These are phyloP conservation scores for Tuber calosporum DNA, from an alignment of 495 filamentous ascomycete species.

Conservation along the genomic window DNA sequence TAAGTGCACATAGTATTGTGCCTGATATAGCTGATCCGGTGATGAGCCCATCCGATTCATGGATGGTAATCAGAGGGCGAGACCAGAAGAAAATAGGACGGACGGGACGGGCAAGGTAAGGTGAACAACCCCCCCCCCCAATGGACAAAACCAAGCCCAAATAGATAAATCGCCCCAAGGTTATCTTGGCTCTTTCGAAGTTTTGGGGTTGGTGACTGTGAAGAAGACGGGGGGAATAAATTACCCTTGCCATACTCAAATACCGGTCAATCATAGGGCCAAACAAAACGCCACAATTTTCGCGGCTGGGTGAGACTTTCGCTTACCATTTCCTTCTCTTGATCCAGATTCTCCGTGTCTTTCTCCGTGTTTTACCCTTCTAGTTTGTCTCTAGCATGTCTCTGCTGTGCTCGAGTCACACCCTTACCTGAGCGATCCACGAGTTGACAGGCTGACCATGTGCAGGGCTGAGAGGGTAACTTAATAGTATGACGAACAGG, in stretches of 20 bases:
- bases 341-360: background rate
- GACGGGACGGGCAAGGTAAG: slow-evolving; percentile 16
- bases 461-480: background rate
- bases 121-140: background rate
- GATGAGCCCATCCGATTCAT: slow-evolving; percentile 26
- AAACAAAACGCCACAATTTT: background rate
- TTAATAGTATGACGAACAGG: background rate
- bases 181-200: background rate
- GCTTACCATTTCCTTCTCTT: background rate
- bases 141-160: background rate
- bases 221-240: background rate
- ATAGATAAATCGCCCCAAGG: background rate
- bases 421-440: background rate
- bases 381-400: background rate
- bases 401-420: background rate
- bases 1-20: slow-evolving; percentile 31
- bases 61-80: slow-evolving; percentile 16
- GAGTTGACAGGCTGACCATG: background rate
- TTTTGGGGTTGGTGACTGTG: background rate
- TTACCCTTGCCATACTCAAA: background rate
- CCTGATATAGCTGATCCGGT: slow-evolving; percentile 33
- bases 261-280: background rate
- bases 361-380: background rate
- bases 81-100: background rate
- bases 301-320: background rate